Evolutionary conservation across 176 grass and related monocot genomes (phyloP).

Genomic region (Aegilops tauschii): DNA sequence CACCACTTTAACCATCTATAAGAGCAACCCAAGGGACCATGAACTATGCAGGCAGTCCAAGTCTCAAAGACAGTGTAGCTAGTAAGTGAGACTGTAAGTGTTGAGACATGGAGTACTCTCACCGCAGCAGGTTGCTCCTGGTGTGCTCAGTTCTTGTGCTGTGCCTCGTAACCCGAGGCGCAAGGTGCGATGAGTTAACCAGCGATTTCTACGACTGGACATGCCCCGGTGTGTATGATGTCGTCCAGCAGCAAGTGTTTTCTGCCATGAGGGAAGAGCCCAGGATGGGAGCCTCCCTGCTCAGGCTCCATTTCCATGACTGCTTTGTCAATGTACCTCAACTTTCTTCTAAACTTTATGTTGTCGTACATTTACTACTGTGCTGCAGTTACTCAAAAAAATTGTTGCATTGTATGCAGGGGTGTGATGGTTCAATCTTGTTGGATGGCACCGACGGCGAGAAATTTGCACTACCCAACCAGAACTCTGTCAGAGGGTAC

Average conservation of each 20-base stretch:
- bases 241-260: constrained; percentile 51
- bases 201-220: constrained; percentile 32
- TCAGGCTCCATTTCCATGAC: constrained; percentile 89
- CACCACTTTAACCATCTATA: constrained; percentile 25
- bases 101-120: constrained; percentile 27
- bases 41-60: constrained; percentile 16
- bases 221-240: constrained; percentile 46
- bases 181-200: constrained; percentile 41
- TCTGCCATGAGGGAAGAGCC: constrained; percentile 47
- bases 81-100: neutral
- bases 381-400: neutral
- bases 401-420: constrained; percentile 26
- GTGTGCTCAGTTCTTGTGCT: constrained; percentile 29
- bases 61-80: neutral
- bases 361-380: neutral
- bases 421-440: constrained; percentile 76
- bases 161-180: constrained; percentile 23
- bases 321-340: constrained; percentile 73
- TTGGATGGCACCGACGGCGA: constrained; percentile 45
- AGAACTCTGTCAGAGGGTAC: constrained; percentile 62
- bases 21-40: constrained; percentile 13
- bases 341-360: neutral
- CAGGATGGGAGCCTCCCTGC: constrained; percentile 75
- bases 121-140: constrained; percentile 26
- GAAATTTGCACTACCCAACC: constrained; percentile 50